A percentile compares a stretch with the other conserved stretches of the same genome.
Conservation (phyloP, 441 rosid genomes). For the Breynia disticha region DNA sequence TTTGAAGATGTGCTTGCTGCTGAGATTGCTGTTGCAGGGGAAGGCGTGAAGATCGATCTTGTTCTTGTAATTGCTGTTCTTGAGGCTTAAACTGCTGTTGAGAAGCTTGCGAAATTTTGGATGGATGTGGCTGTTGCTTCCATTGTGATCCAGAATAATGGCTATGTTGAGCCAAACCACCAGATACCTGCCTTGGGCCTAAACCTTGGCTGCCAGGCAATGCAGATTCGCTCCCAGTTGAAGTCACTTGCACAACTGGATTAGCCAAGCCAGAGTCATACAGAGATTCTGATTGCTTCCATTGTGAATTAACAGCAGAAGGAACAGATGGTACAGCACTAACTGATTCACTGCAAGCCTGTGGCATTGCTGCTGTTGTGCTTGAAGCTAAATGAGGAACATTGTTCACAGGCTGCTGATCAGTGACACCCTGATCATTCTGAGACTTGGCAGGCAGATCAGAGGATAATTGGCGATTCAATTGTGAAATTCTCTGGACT, state of each 20-base stretch:
- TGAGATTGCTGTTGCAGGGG: slow-evolving; percentile 36
- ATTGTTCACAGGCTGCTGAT: slow-evolving; percentile 35
- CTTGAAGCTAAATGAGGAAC: slow-evolving; percentile 29
- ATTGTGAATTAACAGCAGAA: slow-evolving; percentile 31
- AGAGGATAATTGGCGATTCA: slow-evolving; percentile 41
- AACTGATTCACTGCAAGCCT: slow-evolving; percentile 40
- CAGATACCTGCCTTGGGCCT: slow-evolving; percentile 54
- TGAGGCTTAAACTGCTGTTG: slow-evolving; percentile 44
- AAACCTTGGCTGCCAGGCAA: slow-evolving; percentile 42
- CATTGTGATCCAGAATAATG: slow-evolving; percentile 35
- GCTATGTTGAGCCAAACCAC: slow-evolving; percentile 40
- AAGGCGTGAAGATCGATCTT: slow-evolving; percentile 44
- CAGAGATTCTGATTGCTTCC: slow-evolving; percentile 51
- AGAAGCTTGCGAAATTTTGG: slow-evolving; percentile 28
- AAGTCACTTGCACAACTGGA: slow-evolving; percentile 33
- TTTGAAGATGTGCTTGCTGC: slow-evolving; percentile 41
- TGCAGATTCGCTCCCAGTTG: slow-evolving; percentile 40
- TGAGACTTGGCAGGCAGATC: slow-evolving; percentile 48
- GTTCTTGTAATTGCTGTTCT: slow-evolving; percentile 44
- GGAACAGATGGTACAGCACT: slow-evolving; percentile 27
- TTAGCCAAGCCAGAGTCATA: slow-evolving; percentile 32
- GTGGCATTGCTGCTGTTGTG: slow-evolving; percentile 31
- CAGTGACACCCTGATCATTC: slow-evolving; percentile 40
- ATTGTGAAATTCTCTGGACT: slow-evolving; percentile 56
- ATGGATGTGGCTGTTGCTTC: slow-evolving; percentile 42